A percentile compares a stretch with the other conserved stretches of the same genome.
phyloP scores from a whole-genome alignment of 495 filamentous ascomycete genomes.

The Bacidia gigantensis region DNA sequence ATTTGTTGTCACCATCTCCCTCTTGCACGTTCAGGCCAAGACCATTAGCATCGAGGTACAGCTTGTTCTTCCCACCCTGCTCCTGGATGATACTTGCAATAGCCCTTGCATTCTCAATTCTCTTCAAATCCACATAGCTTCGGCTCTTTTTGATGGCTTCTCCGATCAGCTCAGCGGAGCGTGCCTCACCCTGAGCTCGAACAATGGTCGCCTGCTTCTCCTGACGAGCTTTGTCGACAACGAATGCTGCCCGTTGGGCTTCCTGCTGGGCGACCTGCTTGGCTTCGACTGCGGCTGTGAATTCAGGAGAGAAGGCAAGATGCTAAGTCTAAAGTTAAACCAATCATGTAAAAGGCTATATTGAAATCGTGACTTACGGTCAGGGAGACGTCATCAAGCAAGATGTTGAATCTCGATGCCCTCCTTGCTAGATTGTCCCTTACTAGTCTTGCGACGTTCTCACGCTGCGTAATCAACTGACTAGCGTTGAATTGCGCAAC shows the following conservation, averaged over 20 bases:
- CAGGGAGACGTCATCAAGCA: conserved; percentile 91
- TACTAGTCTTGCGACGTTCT: conserved; percentile 84
- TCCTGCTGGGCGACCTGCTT: conserved; percentile 99
- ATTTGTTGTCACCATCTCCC: conserved; percentile 31
- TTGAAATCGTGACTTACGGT: conserved; percentile 46
- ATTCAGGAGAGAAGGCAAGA: conserved; percentile 97
- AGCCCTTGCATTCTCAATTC: conserved; percentile 87
- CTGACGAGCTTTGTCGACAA: conserved; percentile 96
- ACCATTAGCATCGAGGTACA: conserved; percentile 80
- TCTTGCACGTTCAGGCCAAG: conserved; percentile 80
- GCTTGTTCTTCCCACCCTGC: conserved; percentile 78
- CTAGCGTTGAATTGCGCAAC: conserved; percentile 98
- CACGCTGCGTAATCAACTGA: conserved; percentile 95
- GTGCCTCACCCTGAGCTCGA: conserved; percentile 95
- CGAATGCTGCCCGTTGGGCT: conserved; percentile 89
- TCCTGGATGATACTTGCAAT: conserved; percentile 78
- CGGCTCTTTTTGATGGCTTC: conserved; percentile 99
- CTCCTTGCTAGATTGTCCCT: conserved; percentile 82
- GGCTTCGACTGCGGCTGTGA: conserved; percentile 95
- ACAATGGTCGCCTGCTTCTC: conserved; percentile 99
- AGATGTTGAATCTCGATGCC: conserved; percentile 91
- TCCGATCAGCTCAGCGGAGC: conserved; percentile 93
- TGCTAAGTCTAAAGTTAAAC: conserved; percentile 34
- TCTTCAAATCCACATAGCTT: conserved; percentile 88
- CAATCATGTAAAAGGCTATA: background rate